Percentiles rank a stretch among this genome's conserved stretches.
phyloP scores from a whole-genome alignment of 805 yeast species.

The Ogataea saltuana region DNA sequence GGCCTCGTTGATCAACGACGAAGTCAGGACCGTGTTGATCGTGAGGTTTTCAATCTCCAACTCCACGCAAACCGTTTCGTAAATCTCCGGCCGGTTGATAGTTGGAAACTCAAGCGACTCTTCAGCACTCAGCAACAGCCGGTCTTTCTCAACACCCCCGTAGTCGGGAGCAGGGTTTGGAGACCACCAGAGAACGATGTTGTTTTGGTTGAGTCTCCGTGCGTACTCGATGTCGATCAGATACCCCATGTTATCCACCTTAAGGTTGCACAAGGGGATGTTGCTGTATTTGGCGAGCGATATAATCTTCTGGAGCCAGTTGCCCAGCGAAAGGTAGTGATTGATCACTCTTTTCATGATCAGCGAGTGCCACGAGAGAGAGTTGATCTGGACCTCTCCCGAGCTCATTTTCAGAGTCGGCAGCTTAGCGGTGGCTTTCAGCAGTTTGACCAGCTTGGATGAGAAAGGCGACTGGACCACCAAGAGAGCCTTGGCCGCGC shows the following conservation, averaged over 20 bases:
- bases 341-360: slow-evolving; percentile 65
- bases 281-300: slow-evolving; percentile 69
- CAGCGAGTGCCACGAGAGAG: slow-evolving; percentile 78
- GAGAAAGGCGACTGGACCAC: slow-evolving; percentile 74
- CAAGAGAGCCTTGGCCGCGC: slow-evolving; percentile 63
- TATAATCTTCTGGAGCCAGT: slow-evolving; percentile 69
- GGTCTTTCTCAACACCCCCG: slow-evolving; percentile 78
- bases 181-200: slow-evolving; percentile 93
- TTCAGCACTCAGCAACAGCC: slow-evolving; percentile 43
- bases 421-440: slow-evolving; percentile 51
- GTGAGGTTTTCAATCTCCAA: slow-evolving; percentile 76
- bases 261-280: slow-evolving; percentile 84
- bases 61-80: slow-evolving; percentile 76
- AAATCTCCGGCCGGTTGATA: slow-evolving; percentile 76
- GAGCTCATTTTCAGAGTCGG: slow-evolving; percentile 65
- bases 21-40: slow-evolving; percentile 82
- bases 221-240: slow-evolving; percentile 88
- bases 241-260: slow-evolving; percentile 72
- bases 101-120: slow-evolving; percentile 65
- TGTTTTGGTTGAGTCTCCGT: slow-evolving; percentile 61
- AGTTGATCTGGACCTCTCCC: slow-evolving; percentile 62
- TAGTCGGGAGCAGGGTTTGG: slow-evolving; percentile 74
- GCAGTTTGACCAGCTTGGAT: slow-evolving; percentile 44
- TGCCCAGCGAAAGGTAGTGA: slow-evolving; percentile 70
- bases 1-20: slow-evolving; percentile 80